Conservation (phyloP, 208 protist genomes). For the Leishmania braziliensis region DNA sequence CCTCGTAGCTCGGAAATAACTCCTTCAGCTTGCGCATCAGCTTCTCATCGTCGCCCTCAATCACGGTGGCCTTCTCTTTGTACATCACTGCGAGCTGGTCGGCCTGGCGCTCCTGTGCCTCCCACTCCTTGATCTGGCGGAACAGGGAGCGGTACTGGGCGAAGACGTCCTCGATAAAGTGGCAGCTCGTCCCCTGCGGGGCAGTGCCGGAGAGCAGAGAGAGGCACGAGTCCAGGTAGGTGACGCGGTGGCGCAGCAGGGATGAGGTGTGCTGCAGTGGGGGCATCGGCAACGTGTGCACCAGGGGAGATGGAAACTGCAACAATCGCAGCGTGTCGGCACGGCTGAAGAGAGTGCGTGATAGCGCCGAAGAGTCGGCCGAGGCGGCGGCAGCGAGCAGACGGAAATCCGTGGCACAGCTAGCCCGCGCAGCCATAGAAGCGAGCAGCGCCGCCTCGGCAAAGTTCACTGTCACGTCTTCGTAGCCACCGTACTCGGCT, state of each 20-base stretch:
- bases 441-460: conserved; percentile 78
- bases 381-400: conserved; percentile 9
- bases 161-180: conserved; percentile 72
- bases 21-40: conserved; percentile 83
- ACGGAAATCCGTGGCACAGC: conserved; percentile 32
- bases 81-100: conserved; percentile 91
- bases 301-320: conserved; percentile 52
- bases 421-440: conserved; percentile 59
- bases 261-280: conserved; percentile 18
- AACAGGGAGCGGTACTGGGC: conserved; percentile 70
- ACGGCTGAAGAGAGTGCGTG: conserved; percentile 43
- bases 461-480: conserved; percentile 85
- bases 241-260: conserved; percentile 59
- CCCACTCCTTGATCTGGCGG: conserved; percentile 68
- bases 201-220: conserved; percentile 51
- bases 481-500: conserved; percentile 80
- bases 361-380: neutral
- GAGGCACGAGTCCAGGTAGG: conserved; percentile 81
- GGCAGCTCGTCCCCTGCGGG: conserved; percentile 48
- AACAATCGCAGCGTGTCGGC: conserved; percentile 60
- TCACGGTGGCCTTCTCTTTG: conserved; percentile 87
- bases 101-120: conserved; percentile 70
- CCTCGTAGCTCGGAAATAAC: conserved; percentile 94
- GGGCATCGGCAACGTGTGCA: conserved; percentile 41
- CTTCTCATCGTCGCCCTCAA: conserved; percentile 93